phyloP scores from a whole-genome alignment of 257 asterid genomes.

The Paraleonurus japonicus region DNA sequence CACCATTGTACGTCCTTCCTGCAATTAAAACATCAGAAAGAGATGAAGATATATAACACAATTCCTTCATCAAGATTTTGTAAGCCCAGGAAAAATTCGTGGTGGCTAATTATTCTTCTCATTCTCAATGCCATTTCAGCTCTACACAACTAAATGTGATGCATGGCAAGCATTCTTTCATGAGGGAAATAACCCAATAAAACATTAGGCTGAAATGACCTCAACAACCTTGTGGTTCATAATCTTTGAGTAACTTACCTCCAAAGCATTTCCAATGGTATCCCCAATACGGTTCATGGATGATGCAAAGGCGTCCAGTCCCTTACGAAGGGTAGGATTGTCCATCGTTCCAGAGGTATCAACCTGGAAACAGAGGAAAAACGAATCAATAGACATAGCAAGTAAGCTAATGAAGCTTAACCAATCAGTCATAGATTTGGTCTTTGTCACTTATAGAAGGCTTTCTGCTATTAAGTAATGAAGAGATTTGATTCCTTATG shows the following conservation, averaged over 20 bases:
- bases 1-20: slow-evolving; percentile 74
- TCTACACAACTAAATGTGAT: neutral
- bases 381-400: neutral
- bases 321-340: slow-evolving; percentile 48
- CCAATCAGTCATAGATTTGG: neutral
- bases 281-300: slow-evolving; percentile 68
- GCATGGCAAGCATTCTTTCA: neutral
- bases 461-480: neutral
- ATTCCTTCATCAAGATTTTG: neutral
- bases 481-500: neutral
- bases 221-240: neutral
- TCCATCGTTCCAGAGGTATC: slow-evolving; percentile 43
- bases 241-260: slow-evolving; percentile 34
- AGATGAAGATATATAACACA: neutral
- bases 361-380: slow-evolving; percentile 9
- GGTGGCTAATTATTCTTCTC: neutral
- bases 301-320: slow-evolving; percentile 44
- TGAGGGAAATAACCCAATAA: neutral
- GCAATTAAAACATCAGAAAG: slow-evolving; percentile 18
- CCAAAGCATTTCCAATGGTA: slow-evolving; percentile 64
- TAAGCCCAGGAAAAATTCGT: neutral
- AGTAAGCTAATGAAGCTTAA: slow-evolving; percentile 15
- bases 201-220: neutral
- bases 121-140: neutral
- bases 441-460: neutral